Evolutionary conservation across 179 eudicot species (phyloP), one percentile per base, ranked within the genome.

Genomic region (Nepenthes alata): DNA sequence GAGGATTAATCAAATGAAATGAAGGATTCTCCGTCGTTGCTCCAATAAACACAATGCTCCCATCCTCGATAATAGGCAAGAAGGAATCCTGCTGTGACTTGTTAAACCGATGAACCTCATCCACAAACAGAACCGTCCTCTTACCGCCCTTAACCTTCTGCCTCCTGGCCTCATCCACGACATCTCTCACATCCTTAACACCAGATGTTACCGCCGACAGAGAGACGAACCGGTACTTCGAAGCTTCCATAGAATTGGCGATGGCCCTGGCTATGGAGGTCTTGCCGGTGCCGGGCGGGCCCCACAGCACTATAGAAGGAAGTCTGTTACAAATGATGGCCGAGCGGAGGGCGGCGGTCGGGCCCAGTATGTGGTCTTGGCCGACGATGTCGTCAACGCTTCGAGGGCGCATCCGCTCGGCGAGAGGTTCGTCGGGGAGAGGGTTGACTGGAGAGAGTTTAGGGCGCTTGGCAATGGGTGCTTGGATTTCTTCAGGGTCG

Each of bases 21-120:
- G 97, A 90, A 0, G 97, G 97, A 70, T 90, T 90, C 64, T 90
- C 97, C 1, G 97, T 90, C 11, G 97, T 90, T 3, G 95, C 97
- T 3, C 95, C 97, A 58, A 90, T 68, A 53, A 90, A 90, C 12
- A 90, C 83, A 37, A 90, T 72, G 62, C 85, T 87, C 0, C 97
- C 97, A 57, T 90, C 95, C 58, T 90, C 97, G 67, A 90, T 90
- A 9, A 87, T 88, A 52, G 97, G 97, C 73, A 90, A 74, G 72
- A 90, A 85, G 0, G 89, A 83, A 57, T 90, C 97, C 58, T 87
- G 91, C 14, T 90, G 97, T 0, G 86, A 77, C 65, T 87, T 90
- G 70, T 87, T 90, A 72, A 90, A 90, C 78, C 97, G 71, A 52
- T 89, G 97, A 10, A 87, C 95, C 50, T 89, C 97, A 61, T 89